A percentile compares a stretch with the other conserved stretches of the same genome.
phyloP scores from a whole-genome alignment of 2,329 filamentous ascomycete genomes.

The Aspergillus pseudoviridinutans region DNA sequence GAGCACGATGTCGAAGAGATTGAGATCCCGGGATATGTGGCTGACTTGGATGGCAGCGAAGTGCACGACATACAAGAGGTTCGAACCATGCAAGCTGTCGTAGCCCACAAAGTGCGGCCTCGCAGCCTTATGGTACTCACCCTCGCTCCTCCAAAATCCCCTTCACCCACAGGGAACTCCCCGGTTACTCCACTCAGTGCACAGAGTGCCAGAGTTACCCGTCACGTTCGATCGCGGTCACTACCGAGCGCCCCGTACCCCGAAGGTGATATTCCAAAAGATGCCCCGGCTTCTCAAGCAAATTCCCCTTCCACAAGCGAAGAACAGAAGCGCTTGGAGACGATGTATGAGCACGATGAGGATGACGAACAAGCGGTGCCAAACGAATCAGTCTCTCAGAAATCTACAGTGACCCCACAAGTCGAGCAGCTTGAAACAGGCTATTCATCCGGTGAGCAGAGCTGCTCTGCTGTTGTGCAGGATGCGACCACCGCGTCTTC shows the following conservation, averaged over 20 bases:
- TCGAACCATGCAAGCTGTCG: slow-evolving; percentile 33
- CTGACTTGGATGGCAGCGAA: slow-evolving; percentile 56
- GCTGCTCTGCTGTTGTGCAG: slow-evolving; percentile 7
- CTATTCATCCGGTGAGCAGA: not conserved
- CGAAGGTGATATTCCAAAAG: slow-evolving; percentile 8
- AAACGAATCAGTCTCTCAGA: not conserved
- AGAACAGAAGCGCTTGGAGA: slow-evolving; percentile 29
- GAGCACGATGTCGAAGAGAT: slow-evolving; percentile 61
- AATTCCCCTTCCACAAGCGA: slow-evolving; percentile 24
- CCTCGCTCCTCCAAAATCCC: slow-evolving; percentile 27
- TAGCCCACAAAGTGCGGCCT: slow-evolving; percentile 41
- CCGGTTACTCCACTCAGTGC: slow-evolving; percentile 22
- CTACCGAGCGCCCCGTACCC: slow-evolving; percentile 41
- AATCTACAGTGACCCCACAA: not conserved
- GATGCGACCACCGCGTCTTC: slow-evolving; percentile 17
- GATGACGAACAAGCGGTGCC: slow-evolving; percentile 26
- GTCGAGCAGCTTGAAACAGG: not conserved
- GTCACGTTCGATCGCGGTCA: slow-evolving; percentile 46
- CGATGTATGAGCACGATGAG: slow-evolving; percentile 34
- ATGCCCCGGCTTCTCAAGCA: slow-evolving; percentile 13
- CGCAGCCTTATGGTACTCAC: slow-evolving; percentile 42
- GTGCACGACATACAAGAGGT: slow-evolving; percentile 11
- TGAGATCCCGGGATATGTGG: slow-evolving; percentile 67
- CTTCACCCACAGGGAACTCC: slow-evolving; percentile 20
- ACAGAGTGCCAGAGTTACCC: slow-evolving; percentile 21